Base-by-base conservation (phyloP, 306 rosid genomes). In the Delonix regia region DNA sequence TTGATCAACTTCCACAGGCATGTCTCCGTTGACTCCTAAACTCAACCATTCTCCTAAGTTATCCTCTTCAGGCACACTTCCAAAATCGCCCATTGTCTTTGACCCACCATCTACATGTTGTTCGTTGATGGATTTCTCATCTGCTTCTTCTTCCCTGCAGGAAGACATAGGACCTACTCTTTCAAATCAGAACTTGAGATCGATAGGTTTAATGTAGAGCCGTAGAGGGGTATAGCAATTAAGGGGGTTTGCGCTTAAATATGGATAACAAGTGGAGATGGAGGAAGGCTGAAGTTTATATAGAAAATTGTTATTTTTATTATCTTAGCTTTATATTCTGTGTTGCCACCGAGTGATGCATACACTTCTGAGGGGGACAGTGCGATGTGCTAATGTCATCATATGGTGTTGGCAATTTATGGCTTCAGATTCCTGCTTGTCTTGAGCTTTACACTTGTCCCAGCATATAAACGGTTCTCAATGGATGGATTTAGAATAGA, bases 21-120 rank as follows among this genome's bases (percentile, higher is more conserved):
- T 71, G 72, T 74, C 41, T 61, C 73, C 64, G 55, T 77, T 80
- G 82, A 86, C 83, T 48, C 97, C 76, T 75, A 93, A 81, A 82
- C 91, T 90, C 77, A 90, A 74, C 92, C 89, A 90, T 56, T 90
- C 86, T 51, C 96, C 91, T 16, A 87, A 15, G 33, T 83, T 71
- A 19, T 78, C 11, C 13, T 39, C 77, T 60, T 60, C 76, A 19
- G 42, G 28, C 68, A 71, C 57, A 71, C 27, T 36, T 55, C 47
- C 49, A 14, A 30, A 5, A 48, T 7, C 42, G 47, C 27, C 33
- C 62, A 10, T 69, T 53, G 4, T 48, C 2, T 62, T 53, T 78
- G 81, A 51, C 45, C 52, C 69, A 57, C 51, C 80, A 73, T 78
- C 63, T 25, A 7, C 59, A 21, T 69, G 68, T 51, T 81, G 77